phyloP scores from a whole-genome alignment of 1,284 basidiomycete species.

The Phylloboletellus chloephorus region DNA sequence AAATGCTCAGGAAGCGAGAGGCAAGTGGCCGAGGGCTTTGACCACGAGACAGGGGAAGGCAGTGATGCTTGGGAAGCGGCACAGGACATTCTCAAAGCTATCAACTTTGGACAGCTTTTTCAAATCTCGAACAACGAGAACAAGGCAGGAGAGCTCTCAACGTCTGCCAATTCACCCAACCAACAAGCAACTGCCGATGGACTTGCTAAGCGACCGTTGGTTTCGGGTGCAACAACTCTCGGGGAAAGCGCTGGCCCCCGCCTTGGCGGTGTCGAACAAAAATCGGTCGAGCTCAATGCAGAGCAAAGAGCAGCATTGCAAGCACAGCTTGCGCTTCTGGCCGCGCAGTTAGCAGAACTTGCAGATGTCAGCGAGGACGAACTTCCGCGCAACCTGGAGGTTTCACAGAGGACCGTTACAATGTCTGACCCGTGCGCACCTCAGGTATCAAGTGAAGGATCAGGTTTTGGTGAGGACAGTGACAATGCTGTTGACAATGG shows the following conservation, averaged over 20 bases:
- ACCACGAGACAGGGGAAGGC: constrained; percentile 38
- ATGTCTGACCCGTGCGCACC: constrained; percentile 1
- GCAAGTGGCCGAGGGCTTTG: constrained; percentile 20
- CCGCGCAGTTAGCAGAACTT: constrained; percentile 58
- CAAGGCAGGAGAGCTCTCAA: constrained; percentile 15
- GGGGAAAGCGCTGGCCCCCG: constrained; percentile 5
- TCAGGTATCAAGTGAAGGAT: constrained; percentile 8
- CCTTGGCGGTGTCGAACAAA: constrained; percentile 3
- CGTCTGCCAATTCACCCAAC: constrained; percentile 1
- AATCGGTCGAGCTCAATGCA: constrained; percentile 19
- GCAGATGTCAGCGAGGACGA: constrained; percentile 36
- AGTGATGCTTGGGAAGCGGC: constrained; percentile 68
- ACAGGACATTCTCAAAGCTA: constrained; percentile 68
- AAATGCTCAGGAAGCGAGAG: constrained; percentile 9
- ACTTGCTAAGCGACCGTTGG: constrained; percentile 5
- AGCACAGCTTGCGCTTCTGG: constrained; percentile 56
- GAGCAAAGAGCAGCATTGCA: constrained; percentile 56
- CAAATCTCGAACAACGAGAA: constrained; percentile 38
- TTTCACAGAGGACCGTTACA: constrained; percentile 3
- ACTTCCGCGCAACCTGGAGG: constrained; percentile 29
- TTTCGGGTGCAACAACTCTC: neutral
- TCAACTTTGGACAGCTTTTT: constrained; percentile 58
- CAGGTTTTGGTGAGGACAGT: constrained; percentile 27
- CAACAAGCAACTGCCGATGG: constrained; percentile 3
- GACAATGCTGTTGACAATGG: constrained; percentile 33